Base-by-base conservation (phyloP, 2,329 filamentous ascomycete genomes). In the Fusarium sp. region DNA sequence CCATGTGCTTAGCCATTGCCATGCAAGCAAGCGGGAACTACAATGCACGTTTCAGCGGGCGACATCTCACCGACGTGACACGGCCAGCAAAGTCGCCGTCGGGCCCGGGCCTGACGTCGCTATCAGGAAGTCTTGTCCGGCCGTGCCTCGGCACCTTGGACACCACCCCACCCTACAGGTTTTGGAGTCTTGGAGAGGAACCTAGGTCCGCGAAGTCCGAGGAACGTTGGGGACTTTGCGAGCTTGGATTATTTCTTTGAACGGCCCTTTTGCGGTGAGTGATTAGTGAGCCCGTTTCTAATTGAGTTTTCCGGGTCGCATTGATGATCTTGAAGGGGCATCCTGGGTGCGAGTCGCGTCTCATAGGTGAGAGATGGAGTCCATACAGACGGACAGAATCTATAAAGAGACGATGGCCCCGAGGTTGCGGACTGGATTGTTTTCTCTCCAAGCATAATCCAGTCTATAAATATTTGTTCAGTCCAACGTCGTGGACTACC, bases 51-150 rank as follows among this genome's bases (percentile, higher is more conserved):
- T 40, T 57, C 47, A 33, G 16, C 10, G 50, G 14, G 31, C 35
- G 36, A 27, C 50, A 45, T 16, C 27, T 42, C 50, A 63, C 52
- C 58, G 63, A 67, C 31, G 72, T 74, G 58, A 61, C 59, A 62
- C 65, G 42, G 56, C 36, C 27, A 25, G 27, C 20, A 14, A 45
- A 45, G 20, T 58, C 62, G n/a, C 18, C 36, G 59, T 25, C 40
- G 58, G 58, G 54, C 33, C 45, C 71, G 69, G 59, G 29, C 63
- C 40, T 73, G 50, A 64, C 47, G 50, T 69, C 40, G 68, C 47
- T 16, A 62, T 64, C 59, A 54, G 72, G 72, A 75, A 74, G 60
- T 67, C 18, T 22, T 68, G 62, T 50, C 72, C 72, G 72, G 33
- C 18, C 58, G 67, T 69, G 72, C 72, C 72, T 74, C 72, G 72